Percentiles rank a stretch among this genome's conserved stretches.
Evolutionary conservation across 164 flowering plant genomes (phyloP).

Genomic region (Paratinospora sagittata): DNA sequence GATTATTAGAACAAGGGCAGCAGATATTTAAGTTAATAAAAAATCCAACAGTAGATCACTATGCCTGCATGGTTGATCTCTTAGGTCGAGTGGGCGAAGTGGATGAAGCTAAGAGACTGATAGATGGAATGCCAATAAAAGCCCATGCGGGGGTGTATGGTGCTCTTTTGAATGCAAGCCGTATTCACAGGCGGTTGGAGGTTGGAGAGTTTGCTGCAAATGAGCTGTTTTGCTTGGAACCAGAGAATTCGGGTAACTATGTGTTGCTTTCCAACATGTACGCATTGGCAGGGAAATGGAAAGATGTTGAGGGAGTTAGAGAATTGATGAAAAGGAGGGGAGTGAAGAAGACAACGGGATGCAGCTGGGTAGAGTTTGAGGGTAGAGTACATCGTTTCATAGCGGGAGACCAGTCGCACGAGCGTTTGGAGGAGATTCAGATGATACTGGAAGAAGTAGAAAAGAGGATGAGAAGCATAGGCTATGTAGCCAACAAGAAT

Average conservation of each 20-base stretch:
- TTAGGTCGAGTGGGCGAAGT: constrained; percentile 58
- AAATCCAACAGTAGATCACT: constrained; percentile 57
- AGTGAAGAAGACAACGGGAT: constrained; percentile 46
- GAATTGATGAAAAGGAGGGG: constrained; percentile 35
- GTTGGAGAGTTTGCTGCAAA: constrained; percentile 57
- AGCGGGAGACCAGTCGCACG: constrained; percentile 57
- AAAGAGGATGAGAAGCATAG: constrained; percentile 41
- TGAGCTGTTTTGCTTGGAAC: constrained; percentile 58
- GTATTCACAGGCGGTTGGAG: constrained; percentile 42
- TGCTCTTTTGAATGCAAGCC: constrained; percentile 55
- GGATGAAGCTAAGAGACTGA: constrained; percentile 47
- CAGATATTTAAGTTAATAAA: constrained; percentile 42
- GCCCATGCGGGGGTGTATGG: constrained; percentile 69
- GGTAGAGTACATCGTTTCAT: constrained; percentile 50
- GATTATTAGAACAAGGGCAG: constrained; percentile 53
- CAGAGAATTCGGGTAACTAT: constrained; percentile 59
- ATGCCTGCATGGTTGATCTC: constrained; percentile 72
- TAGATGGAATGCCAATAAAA: constrained; percentile 47
- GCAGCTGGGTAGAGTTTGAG: constrained; percentile 59
- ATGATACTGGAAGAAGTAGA: constrained; percentile 30
- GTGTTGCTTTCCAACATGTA: constrained; percentile 66
- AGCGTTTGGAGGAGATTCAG: constrained; percentile 37
- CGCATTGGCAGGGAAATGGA: constrained; percentile 54
- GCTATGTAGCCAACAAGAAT: constrained; percentile 47
- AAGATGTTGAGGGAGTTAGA: constrained; percentile 43